Evolutionary conservation across 2,329 filamentous ascomycete species (phyloP).

Genomic region (Penicillium palitans): DNA sequence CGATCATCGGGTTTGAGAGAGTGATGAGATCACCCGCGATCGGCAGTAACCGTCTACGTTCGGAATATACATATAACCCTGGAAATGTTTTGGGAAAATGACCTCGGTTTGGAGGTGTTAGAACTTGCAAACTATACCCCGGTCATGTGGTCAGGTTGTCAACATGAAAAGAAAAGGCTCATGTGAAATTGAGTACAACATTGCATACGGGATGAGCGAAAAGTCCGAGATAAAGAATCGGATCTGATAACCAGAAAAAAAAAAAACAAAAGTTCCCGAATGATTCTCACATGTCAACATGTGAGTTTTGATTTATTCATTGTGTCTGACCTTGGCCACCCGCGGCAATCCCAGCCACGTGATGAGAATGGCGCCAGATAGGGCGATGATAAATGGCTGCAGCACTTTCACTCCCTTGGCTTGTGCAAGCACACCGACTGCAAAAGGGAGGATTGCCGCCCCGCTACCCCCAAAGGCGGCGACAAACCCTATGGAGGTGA

Average conservation of each 20-base stretch:
- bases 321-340: conserved; percentile 20
- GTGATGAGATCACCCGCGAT: background rate
- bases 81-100: background rate
- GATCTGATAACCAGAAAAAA: conserved; percentile 25
- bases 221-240: conserved; percentile 11
- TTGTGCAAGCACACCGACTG: conserved; percentile 52
- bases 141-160: background rate
- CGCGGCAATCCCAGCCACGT: conserved; percentile 50
- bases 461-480: conserved; percentile 75
- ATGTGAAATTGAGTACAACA: background rate
- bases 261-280: conserved; percentile 10
- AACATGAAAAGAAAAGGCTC: background rate
- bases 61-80: no score
- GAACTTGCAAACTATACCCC: background rate
- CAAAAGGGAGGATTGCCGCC: conserved; percentile 52
- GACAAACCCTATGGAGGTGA: conserved; percentile 77
- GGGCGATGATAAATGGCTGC: conserved; percentile 59
- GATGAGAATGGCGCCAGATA: conserved; percentile 52
- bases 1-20: conserved; percentile 1
- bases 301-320: conserved; percentile 11
- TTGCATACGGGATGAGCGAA: background rate
- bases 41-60: background rate
- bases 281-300: conserved; percentile 23
- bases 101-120: background rate
- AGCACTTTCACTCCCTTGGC: conserved; percentile 59